Base-by-base conservation (phyloP, 148 eudicot genomes). In the Camellia lanceoleosa region DNA sequence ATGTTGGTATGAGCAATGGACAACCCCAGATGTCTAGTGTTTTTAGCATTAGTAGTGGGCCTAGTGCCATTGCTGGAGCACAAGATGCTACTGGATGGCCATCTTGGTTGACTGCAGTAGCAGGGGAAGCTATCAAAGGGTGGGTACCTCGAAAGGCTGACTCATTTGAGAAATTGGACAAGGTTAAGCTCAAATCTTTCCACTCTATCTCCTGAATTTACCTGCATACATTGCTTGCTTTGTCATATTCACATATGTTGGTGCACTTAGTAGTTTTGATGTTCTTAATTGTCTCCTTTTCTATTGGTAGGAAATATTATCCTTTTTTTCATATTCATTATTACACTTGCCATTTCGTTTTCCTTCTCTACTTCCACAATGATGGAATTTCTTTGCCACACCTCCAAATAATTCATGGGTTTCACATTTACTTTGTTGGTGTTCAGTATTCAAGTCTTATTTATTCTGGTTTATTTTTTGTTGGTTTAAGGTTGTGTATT, bases 41-140 rank as follows among this genome's bases (percentile, higher is more conserved):
- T 7, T 56, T 56, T 58, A 58, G 12, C 61, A 58, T 58, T 58
- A 58, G 12, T 18, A 80, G 84, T 62, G 85, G 69, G n/a, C 82
- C 83, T 68, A 87, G 87, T 73, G 94, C 90, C 47, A 86, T 84
- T 80, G 90, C 85, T 79, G 89, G 84, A 67, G 81, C 86, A 66
- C 88, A 86, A 74, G 88, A 77, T 79, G 80, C 85, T 76, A 89
- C 92, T 66, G 94, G 92, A 41, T 91, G 94, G 94, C 94, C 94
- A 11, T 80, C 90, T 60, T 91, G 94, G 94, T 79, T 91, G 69
- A 87, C 87, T 77, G 82, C 89, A n/a, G 94, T 89, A 65, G 94
- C 94, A 69, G 94, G 92, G 68, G 94, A 91, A 84, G 92, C 94
- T 65, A 88, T 91, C 79, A 89, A 80, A 79, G 94, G 94, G 46